Evolutionary conservation across 106 monocot species (phyloP).

Genomic region (Dactylorhiza incarnata): DNA sequence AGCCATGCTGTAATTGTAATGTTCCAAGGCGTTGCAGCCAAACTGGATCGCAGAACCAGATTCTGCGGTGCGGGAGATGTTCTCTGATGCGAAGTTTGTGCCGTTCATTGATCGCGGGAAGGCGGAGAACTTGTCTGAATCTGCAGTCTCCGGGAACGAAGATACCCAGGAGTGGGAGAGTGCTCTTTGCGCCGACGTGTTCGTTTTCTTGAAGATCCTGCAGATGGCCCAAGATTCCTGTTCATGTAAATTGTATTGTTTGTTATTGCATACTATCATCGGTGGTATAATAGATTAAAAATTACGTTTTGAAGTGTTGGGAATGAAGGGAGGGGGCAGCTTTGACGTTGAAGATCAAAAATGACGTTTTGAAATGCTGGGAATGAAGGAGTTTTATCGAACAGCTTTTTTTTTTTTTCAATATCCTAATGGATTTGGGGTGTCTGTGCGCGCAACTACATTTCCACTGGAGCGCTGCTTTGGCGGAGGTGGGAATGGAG

Average conservation of each 20-base stretch:
- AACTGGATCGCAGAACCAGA: conserved; percentile 28
- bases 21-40: conserved; percentile 20
- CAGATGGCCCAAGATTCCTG: conserved; percentile 99
- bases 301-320: too few relatives aligned
- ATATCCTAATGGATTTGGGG: too few relatives aligned
- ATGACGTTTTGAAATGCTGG: too few relatives aligned
- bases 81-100: conserved; percentile 18
- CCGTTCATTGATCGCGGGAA: conserved; percentile 13
- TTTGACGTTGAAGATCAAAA: too few relatives aligned
- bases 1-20: conserved; percentile 9
- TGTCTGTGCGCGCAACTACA: too few relatives aligned
- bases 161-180: conserved; percentile 75
- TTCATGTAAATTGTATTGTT: not conserved
- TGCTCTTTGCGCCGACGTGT: conserved; percentile 71
- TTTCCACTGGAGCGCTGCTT: too few relatives aligned
- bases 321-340: not conserved
- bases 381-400: too few relatives aligned
- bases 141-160: conserved; percentile 26
- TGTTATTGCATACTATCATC: not conserved
- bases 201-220: conserved; percentile 93
- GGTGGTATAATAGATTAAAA: too few relatives aligned
- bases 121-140: conserved; percentile 29
- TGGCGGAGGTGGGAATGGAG: too few relatives aligned
- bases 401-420: too few relatives aligned
- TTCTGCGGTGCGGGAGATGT: conserved; percentile 11